These are phyloP conservation scores for Fusarium luffae DNA, from an alignment of 2,329 filamentous ascomycete genomes.

Conservation along the genomic window DNA sequence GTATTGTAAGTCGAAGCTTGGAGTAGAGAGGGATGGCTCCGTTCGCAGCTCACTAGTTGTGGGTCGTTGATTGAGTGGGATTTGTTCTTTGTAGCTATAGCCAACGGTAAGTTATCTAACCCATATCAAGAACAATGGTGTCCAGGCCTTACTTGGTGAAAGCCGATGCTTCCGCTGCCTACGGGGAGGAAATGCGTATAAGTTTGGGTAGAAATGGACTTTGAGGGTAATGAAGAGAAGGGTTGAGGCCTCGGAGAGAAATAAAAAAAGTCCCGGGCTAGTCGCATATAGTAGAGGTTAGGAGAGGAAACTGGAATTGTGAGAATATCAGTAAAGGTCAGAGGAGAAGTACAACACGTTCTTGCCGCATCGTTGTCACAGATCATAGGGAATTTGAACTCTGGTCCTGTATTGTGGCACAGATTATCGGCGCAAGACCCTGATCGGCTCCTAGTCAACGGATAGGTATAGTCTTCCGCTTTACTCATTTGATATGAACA, in stretches of 20 bases:
- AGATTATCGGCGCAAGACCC: background rate
- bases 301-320: background rate
- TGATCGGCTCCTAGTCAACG: background rate
- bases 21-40: accelerated
- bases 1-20: background rate
- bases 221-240: accelerated
- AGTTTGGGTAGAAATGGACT: background rate
- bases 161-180: accelerated
- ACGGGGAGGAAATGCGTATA: accelerated
- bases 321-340: background rate
- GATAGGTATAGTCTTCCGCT: background rate
- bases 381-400: too few species aligned
- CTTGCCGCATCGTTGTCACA: background rate
- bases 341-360: background rate
- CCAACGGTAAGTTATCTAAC: accelerated
- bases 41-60: background rate
- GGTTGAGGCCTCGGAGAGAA: too few species aligned
- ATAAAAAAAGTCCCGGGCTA: too few species aligned
- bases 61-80: background rate
- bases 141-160: accelerated
- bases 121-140: background rate
- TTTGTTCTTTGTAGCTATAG: background rate
- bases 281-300: accelerated
- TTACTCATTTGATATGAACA: background rate
- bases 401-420: background rate